Base-by-base conservation (phyloP, 176 grass and related monocot genomes). In the Avena eriantha region DNA sequence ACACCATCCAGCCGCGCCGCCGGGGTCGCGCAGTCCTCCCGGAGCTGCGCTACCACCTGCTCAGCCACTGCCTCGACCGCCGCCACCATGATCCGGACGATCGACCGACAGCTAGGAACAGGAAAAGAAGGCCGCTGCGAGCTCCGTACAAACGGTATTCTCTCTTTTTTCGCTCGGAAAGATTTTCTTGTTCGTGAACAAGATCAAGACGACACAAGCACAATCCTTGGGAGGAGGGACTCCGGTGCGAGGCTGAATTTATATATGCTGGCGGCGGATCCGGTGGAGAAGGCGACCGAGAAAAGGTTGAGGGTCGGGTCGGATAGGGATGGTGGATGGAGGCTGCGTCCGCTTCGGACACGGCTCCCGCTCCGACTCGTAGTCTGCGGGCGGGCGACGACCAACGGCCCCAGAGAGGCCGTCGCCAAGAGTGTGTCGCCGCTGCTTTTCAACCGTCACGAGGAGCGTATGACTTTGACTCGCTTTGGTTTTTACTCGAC, bases 1-100 rank as follows among this genome's bases (percentile, higher is more conserved):
- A 94, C 84, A 36, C 56, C 66, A 33, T 73, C 16, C n/a, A 94
- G 78, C 81, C 68, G 45, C 84, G 60, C 17, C 80, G 51, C 36
- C 84, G 92, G 84, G 65, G 78, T 82, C 71, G 87, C 89, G 87
- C 92, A 92, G 48, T 26, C 64, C 89, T 87, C 84, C 18, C 88
- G 78, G 19, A 94, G 92, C 77, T 85, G 81, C 72, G 43, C 43
- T 35, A 90, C 45, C 73, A 83, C 84, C 60, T 85, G 72, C 84
- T 71, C 88, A 31, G 70, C 83, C 82, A 3, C 54, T 16, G 41
- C 50, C 39, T 6, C 65, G 22, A 22, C 76, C 83, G 49, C 78
- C 71, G 43, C 79, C 83, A 78, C 49, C 83, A 69, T 89, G 35
- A 16, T 53, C 1, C 66, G 46, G 18, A 54, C 80, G 66, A 39